These are phyloP conservation scores for Xylaria curta DNA, from an alignment of 495 filamentous ascomycete species.

Conservation along the genomic window DNA sequence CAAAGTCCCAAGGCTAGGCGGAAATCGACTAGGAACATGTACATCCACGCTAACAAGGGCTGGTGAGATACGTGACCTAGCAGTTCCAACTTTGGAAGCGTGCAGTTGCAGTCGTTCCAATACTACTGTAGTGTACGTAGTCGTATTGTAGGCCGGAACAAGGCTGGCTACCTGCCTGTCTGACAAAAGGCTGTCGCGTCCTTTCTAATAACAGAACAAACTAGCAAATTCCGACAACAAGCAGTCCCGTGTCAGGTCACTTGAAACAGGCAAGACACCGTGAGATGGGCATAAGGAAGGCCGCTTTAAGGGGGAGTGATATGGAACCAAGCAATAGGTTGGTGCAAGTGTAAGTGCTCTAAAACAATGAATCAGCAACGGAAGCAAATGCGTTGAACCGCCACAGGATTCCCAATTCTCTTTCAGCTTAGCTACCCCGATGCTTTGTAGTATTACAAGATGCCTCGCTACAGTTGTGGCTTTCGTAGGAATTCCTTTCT, in stretches of 20 bases:
- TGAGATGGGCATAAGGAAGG: slow-evolving; percentile 7
- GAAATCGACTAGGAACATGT: slow-evolving; percentile 3
- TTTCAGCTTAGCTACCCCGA: slow-evolving; percentile 7
- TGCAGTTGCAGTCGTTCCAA: not conserved
- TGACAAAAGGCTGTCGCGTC: not conserved
- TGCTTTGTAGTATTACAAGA: slow-evolving; percentile 10
- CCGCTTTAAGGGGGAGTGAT: not conserved
- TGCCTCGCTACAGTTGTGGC: slow-evolving; percentile 15
- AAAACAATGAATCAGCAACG: slow-evolving; percentile 27
- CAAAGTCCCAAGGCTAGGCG: slow-evolving; percentile 1
- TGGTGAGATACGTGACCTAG: slow-evolving; percentile 31
- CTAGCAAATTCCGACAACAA: not conserved
- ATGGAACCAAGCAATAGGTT: slow-evolving; percentile 12
- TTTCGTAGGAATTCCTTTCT: slow-evolving; percentile 1
- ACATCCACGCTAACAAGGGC: slow-evolving; percentile 37
- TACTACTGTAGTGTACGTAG: not conserved
- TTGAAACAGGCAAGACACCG: slow-evolving; percentile 4
- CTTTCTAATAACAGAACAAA: not conserved
- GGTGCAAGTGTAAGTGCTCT: not conserved
- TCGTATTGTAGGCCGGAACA: not conserved
- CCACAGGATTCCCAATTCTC: slow-evolving; percentile 19
- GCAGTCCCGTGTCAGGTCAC: not conserved
- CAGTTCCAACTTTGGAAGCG: not conserved
- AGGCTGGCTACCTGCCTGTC: slow-evolving; percentile 17
- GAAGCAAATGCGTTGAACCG: slow-evolving; percentile 26